Evolutionary conservation across 306 rosid genomes (phyloP).

Genomic region (Albizia julibrissin): DNA sequence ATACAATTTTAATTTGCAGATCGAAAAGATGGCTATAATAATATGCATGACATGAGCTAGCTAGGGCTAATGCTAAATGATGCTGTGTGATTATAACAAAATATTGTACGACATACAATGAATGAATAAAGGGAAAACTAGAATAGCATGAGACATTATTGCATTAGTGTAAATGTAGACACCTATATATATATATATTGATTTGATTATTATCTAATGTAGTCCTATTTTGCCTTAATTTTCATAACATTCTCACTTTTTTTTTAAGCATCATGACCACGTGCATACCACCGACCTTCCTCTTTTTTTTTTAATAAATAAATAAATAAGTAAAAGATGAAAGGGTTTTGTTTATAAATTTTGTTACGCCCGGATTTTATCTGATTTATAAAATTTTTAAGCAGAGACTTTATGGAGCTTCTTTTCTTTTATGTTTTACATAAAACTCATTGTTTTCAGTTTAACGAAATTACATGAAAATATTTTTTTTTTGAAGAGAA

Average conservation of each 20-base stretch:
- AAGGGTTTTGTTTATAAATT: too few species aligned
- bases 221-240: background rate
- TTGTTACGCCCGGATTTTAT: too few species aligned
- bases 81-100: background rate
- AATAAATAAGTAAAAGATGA: too few species aligned
- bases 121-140: background rate
- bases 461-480: too few species aligned
- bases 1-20: background rate
- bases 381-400: too few species aligned
- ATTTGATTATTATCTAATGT: background rate
- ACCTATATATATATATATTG: background rate
- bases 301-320: too few species aligned
- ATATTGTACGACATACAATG: background rate
- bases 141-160: background rate
- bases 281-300: background rate
- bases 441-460: too few species aligned
- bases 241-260: background rate
- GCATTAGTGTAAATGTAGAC: background rate
- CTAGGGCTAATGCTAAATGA: background rate
- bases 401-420: background rate
- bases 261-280: background rate
- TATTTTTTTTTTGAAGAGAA: too few species aligned
- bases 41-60: background rate
- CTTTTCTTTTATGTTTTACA: too few species aligned
- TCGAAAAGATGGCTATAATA: background rate